These are phyloP conservation scores for Penicillium pulvis DNA, from an alignment of 495 filamentous ascomycete species.

Conservation along the genomic window DNA sequence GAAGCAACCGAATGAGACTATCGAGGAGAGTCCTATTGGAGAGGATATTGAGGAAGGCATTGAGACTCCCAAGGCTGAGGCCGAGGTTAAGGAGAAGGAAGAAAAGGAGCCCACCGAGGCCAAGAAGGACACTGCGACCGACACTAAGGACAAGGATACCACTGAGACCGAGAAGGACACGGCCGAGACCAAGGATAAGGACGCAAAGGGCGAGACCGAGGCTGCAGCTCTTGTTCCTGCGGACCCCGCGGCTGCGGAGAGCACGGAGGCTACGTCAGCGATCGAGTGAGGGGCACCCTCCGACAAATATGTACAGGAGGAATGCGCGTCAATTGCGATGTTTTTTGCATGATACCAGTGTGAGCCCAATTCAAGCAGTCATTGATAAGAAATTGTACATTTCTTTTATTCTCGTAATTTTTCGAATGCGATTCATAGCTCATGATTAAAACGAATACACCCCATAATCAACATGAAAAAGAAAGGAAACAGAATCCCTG, in stretches of 20 bases:
- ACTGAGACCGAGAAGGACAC: background rate
- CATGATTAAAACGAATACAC: slow-evolving; percentile 14
- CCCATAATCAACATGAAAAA: background rate
- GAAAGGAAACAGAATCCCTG: background rate
- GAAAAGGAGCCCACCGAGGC: background rate
- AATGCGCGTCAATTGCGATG: slow-evolving; percentile 9
- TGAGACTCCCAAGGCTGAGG: background rate
- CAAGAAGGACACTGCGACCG: background rate
- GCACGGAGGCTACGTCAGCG: slow-evolving; percentile 27
- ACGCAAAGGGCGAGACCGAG: slow-evolving; percentile 4
- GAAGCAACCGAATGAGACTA: slow-evolving; percentile 20
- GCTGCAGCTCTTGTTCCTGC: slow-evolving; percentile 12
- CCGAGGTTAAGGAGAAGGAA: background rate
- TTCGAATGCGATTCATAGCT: slow-evolving; percentile 28
- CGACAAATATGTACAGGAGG: slow-evolving; percentile 23
- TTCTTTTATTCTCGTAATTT: background rate
- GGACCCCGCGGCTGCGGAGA: slow-evolving; percentile 27
- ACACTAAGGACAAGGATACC: slow-evolving; percentile 9
- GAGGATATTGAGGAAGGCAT: slow-evolving; percentile 21
- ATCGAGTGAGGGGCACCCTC: slow-evolving; percentile 20
- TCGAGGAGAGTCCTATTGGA: slow-evolving; percentile 34
- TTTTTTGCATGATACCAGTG: slow-evolving; percentile 24
- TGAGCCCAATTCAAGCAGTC: slow-evolving; percentile 5
- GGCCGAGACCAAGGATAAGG: background rate
- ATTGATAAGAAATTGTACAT: background rate